Evolutionary conservation across 2,329 filamentous ascomycete species (phyloP), one percentile per base, ranked within the genome.

Genomic region (Pseudogymnoascus sp.): DNA sequence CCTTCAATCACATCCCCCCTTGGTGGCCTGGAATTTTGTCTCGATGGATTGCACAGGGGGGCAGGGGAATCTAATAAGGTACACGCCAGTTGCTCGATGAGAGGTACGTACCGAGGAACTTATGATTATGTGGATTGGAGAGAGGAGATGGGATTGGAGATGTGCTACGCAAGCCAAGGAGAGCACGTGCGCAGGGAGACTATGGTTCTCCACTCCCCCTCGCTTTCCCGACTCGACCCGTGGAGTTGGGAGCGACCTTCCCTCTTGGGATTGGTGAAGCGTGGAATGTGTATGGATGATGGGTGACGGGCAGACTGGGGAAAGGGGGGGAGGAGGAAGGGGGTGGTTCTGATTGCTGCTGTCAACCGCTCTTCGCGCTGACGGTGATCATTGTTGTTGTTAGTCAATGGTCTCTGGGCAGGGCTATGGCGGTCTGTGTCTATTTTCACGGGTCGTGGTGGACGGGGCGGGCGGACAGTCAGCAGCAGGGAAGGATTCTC

Each of bases 61-160:
- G 43, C 43, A 50, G 25, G 25, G 43, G 7, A 50, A 50, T 50
- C 43, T 50, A 50, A 50, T 50, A 50, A 50, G 43, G 43, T 50
- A 25, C 43, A 30, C 25, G 43, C 43, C 43, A 30, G 43, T 30
- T 41, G 14, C 43, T 33, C 43, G 25, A 50, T 50, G 25, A 50
- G 43, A 33, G 25, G 43, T 50, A 50, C 43, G 43, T 50, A 50
- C 43, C 43, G 1, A 7, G 2, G 25, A 2, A 50, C 25, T 30
- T 22, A 4, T 22, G 14, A 25, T 15, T 11, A 47, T 11, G 8
- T 50, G 25, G 43, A 12, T 25, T 28, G 11, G 20, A 9, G 12
- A 18, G 2, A 14, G 18, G 22, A 11, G 15, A 15, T 4, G 6
- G 9, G 6, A 4, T 7, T 2, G 30, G 7, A 2, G 6, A 33